These are phyloP conservation scores for Metschnikowia borealis DNA, from an alignment of 805 yeast genomes.

Conservation along the genomic window DNA sequence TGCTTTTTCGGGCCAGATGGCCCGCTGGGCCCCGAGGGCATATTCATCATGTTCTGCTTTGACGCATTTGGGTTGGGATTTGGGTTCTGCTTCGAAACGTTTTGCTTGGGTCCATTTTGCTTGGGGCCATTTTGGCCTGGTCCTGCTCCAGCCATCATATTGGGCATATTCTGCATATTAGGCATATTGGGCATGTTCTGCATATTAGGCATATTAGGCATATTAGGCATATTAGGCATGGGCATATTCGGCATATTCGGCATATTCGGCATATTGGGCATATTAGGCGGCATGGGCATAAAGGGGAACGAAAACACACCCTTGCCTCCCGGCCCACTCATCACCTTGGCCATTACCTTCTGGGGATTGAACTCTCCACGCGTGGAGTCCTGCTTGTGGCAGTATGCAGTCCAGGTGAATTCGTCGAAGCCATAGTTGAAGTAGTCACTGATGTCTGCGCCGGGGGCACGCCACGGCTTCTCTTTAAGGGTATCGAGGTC, in stretches of 20 bases:
- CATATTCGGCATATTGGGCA: conserved; percentile 20
- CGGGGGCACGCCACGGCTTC: conserved; percentile 98
- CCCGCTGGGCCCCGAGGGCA: conserved; percentile 16
- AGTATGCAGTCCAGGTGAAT: conserved; percentile 90
- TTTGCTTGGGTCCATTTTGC: conserved; percentile 18
- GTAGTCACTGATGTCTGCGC: conserved; percentile 90
- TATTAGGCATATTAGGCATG: conserved; percentile 10
- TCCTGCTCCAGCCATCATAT: background rate
- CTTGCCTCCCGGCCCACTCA: conserved; percentile 27
- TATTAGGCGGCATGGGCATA: conserved; percentile 19
- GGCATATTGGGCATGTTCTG: background rate
- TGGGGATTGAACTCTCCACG: conserved; percentile 81
- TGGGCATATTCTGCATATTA: background rate
- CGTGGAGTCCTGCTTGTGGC: conserved; percentile 78
- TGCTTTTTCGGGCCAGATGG: conserved; percentile 1
- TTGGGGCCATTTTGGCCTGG: conserved; percentile 8
- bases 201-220: conserved; percentile 20
- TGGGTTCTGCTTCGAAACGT: conserved; percentile 22
- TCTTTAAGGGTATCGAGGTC: conserved; percentile 79
- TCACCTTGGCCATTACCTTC: conserved; percentile 64
- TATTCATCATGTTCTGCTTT: conserved; percentile 9
- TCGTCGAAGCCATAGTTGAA: conserved; percentile 97
- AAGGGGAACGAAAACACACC: conserved; percentile 20
- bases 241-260: conserved; percentile 20
- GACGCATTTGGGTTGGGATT: conserved; percentile 19